Conservation (phyloP, 208 protist species). For the Naegleria gruberi region DNA sequence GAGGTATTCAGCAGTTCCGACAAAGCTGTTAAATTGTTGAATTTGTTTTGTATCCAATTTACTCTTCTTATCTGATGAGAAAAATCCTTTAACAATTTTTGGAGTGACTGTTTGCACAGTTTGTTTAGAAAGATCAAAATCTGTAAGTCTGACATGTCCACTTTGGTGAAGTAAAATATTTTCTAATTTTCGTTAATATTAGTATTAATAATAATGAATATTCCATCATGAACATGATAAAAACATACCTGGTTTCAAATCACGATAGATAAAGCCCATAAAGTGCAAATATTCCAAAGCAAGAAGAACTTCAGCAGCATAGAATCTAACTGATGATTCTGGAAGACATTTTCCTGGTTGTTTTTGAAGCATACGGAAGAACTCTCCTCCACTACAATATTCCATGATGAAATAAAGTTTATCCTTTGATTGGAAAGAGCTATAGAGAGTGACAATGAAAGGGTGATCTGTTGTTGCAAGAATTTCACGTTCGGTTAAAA, state of each 20-base stretch:
- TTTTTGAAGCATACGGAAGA: slow-evolving; percentile 80
- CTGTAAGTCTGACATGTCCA: slow-evolving; percentile 35
- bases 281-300: slow-evolving; percentile 51
- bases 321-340: slow-evolving; percentile 34
- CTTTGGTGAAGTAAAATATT: slow-evolving; percentile 31
- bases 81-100: slow-evolving; percentile 25
- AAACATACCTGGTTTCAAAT: slow-evolving; percentile 30
- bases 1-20: slow-evolving; percentile 55
- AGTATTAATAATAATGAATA: background rate
- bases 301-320: slow-evolving; percentile 45
- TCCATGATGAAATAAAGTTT: slow-evolving; percentile 79
- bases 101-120: background rate
- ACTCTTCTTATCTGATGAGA: background rate
- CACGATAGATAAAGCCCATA: slow-evolving; percentile 51
- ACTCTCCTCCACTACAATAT: slow-evolving; percentile 81
- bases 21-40: slow-evolving; percentile 34
- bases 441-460: slow-evolving; percentile 70
- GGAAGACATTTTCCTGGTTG: slow-evolving; percentile 40
- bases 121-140: slow-evolving; percentile 35
- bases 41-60: slow-evolving; percentile 13
- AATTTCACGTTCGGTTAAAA: slow-evolving; percentile 56
- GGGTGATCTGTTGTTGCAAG: slow-evolving; percentile 62
- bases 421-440: slow-evolving; percentile 69
- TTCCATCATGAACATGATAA: background rate
- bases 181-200: slow-evolving; percentile 32